phyloP scores from a whole-genome alignment of 768 basidiomycete species.

The Naganishia antarctica region DNA sequence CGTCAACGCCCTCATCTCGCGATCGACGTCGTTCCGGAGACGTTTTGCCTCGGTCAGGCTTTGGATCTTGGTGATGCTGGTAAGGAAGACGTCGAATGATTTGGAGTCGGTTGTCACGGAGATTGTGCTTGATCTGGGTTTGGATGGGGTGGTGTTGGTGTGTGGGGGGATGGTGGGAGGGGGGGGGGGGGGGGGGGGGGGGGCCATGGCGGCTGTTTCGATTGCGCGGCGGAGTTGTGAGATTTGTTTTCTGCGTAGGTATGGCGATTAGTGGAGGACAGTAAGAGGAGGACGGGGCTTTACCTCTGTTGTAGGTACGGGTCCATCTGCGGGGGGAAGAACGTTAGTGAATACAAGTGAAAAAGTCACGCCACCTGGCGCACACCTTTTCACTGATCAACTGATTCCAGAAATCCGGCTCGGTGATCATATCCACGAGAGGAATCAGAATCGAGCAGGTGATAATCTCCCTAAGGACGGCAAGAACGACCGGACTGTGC shows the following conservation, averaged over 20 bases:
- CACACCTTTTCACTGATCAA: slow-evolving; percentile 73
- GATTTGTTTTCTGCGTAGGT: slow-evolving; percentile 42
- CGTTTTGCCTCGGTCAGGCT: slow-evolving; percentile 83
- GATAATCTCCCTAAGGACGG: slow-evolving; percentile 74
- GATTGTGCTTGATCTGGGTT: slow-evolving; percentile 50
- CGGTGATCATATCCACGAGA: slow-evolving; percentile 83
- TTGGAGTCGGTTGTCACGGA: slow-evolving; percentile 73
- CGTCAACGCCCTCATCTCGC: slow-evolving; percentile 75
- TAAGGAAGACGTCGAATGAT: slow-evolving; percentile 85
- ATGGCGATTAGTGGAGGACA: too few species aligned
- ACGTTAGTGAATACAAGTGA: neutral
- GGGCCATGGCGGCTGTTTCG: slow-evolving; percentile 27
- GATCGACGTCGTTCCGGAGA: slow-evolving; percentile 82
- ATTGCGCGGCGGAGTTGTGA: slow-evolving; percentile 36
- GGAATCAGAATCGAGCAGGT: slow-evolving; percentile 78
- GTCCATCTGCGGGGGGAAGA: slow-evolving; percentile 54
- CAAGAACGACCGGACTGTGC: slow-evolving; percentile 63
- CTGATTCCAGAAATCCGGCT: slow-evolving; percentile 96
- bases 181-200: slow-evolving; percentile 6
- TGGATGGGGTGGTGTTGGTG: slow-evolving; percentile 24
- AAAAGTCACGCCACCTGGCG: neutral
- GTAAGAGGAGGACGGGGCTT: slow-evolving; percentile 35
- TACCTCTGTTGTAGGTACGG: slow-evolving; percentile 67
- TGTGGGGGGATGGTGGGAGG: slow-evolving; percentile 31
- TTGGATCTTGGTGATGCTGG: slow-evolving; percentile 73